Evolutionary conservation across 352 stramenopile species (phyloP).

Genomic region (Phytophthora capsici): DNA sequence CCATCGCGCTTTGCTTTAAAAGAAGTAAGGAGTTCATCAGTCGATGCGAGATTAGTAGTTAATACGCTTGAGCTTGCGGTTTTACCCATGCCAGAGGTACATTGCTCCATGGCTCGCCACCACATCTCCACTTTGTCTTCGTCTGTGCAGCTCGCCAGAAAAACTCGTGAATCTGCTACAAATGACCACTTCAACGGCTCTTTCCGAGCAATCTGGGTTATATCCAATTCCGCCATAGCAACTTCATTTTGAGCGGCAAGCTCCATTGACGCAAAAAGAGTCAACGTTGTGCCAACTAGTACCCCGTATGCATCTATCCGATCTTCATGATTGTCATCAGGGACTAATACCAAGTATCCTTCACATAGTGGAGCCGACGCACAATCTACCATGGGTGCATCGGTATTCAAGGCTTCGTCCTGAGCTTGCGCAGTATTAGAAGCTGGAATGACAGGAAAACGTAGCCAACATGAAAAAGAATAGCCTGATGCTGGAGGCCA

Average conservation of each 20-base stretch:
- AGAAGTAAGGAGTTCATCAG: slow-evolving; percentile 19
- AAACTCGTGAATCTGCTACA: slow-evolving; percentile 48
- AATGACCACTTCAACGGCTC: slow-evolving; percentile 54
- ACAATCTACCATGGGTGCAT: not conserved
- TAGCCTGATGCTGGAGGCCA: slow-evolving; percentile 82
- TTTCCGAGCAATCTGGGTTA: slow-evolving; percentile 48
- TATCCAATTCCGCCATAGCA: slow-evolving; percentile 44
- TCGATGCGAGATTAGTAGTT: not conserved
- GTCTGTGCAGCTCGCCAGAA: slow-evolving; percentile 37
- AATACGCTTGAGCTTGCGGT: not conserved
- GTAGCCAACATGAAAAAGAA: slow-evolving; percentile 79
- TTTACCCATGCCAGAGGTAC: slow-evolving; percentile 41
- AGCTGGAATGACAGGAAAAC: slow-evolving; percentile 42
- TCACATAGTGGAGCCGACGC: slow-evolving; percentile 64
- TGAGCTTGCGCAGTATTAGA: not conserved
- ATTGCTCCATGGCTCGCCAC: slow-evolving; percentile 64
- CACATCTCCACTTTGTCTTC: slow-evolving; percentile 57
- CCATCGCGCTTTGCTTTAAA: slow-evolving; percentile 9
- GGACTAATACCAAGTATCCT: slow-evolving; percentile 50
- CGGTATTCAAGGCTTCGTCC: not conserved
- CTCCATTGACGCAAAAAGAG: slow-evolving; percentile 56
- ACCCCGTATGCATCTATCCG: slow-evolving; percentile 57
- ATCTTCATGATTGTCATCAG: slow-evolving; percentile 48
- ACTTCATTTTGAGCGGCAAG: slow-evolving; percentile 40
- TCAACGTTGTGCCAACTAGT: slow-evolving; percentile 63